Evolutionary conservation across 352 stramenopile genomes (phyloP), one percentile per base, ranked within the genome.

Genomic region (Globisporangium acanthophoron): DNA sequence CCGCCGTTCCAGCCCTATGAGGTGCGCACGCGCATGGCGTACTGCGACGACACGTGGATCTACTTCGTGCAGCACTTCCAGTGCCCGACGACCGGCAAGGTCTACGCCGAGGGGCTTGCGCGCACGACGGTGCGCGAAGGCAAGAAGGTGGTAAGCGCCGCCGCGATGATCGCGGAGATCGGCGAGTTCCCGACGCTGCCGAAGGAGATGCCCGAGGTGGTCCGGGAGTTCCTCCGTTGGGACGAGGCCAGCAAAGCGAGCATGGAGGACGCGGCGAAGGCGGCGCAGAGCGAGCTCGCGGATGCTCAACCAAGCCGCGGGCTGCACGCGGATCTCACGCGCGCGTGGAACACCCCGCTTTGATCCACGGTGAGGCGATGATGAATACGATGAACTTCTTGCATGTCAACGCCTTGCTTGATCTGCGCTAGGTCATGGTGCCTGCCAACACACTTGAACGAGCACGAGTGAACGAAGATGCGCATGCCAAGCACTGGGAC

Each of bases 41-140:
- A 80, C 54, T 78, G 66, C 60, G 79, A 89, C 56, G 76, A 85
- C 29, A 52, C 63, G 31, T 87, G 76, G 76, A 72, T 83, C 52
- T 89, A 85, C 61, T 58, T 89, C n/a, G 53, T 80, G 45, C 77
- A 89, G 20, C 68, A 71, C 35, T 86, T 87, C 55, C 66, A 82
- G 40, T 82, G 80, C 43, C 75, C 73, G 9, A 64, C 29, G 9
- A 81, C 64, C 9, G 73, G 73, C 41, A 83, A 76, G 49, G 47
- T 86, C 20, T 85, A 74, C 50, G 78, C 78, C 11, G 78, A 88
- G 53, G 76, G 74, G 0, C 61, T 85, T 15, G 71, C 65, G 21
- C 75, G 75, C 27, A 70, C 64, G 21, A 78, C 63, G 7, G 67
- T 76, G 50, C 59, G 54, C 24, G 35, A 80, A 20, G 59, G 68